Evolutionary conservation across 129 eudicot genomes (phyloP), one percentile per base, ranked within the genome.

Genomic region (Flaveria robusta): DNA sequence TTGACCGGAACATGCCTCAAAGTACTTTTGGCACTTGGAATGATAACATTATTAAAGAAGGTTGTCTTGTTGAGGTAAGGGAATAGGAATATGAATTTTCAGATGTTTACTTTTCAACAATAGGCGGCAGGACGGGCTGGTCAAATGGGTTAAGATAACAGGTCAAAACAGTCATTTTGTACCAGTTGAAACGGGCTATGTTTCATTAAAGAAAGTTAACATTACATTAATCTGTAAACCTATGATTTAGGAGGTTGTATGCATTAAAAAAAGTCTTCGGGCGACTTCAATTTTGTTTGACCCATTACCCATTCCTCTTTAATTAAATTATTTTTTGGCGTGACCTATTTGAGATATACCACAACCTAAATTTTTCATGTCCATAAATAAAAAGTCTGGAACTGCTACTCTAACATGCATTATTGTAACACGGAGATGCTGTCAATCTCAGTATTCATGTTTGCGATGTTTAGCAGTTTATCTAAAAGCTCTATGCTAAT

Each of bases 21-120:
- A 75, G 63, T 67, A 74, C 83, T 46, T 64, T 59, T 5, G 76
- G 70, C 27, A 66, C 84, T 42, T 39, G 18, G 70, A 19, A 78
- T 27, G 90, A 82, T 70, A 75, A 73, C 41, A 63, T 29, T 24
- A 86, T 95, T 31, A 81, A 72, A 76, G 94, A 85, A 74, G 94
- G 90, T 31, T 87, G 85, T 78, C 52, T 60, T 83, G 97, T 95
- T 71, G 99, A 95, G 97, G 99, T 94, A 67, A 75, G 82, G 72
- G 54, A 14, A 37, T 58, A 43, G 52, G 46, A 58, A 66, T 20
- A 41, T 34, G 41, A 24, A 55, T 23, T 37, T n/a, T 77, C 26
- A 18, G 9, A 42, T 80, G 66, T 59, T 59, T 59, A 12, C 37
- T 3, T 23, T 59, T 12, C 34, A n/a, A 31, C n/a, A 15, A 27